Evolutionary conservation across 2,329 filamentous ascomycete genomes (phyloP), one percentile per base, ranked within the genome.

Genomic region (Hypoxylon sp.): DNA sequence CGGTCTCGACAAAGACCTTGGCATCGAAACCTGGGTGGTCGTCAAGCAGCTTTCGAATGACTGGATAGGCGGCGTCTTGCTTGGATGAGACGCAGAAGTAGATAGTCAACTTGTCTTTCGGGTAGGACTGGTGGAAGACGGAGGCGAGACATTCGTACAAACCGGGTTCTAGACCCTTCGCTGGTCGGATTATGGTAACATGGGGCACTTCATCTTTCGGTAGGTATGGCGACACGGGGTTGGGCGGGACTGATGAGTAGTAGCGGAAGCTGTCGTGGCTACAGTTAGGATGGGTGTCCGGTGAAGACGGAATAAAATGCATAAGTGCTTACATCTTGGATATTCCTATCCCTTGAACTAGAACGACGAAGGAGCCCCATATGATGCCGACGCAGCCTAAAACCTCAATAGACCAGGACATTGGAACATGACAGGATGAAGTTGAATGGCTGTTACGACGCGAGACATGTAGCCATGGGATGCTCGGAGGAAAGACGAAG

Each of bases 141-240:
- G 95, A 92, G 31, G 92, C 92, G 44, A 99, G 90, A 77, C 96
- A 98, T 76, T 97, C 93, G 85, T 97, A 97, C 25, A 98, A 89
- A 71, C 90, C 89, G 3, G 94, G 92, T 79, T 98, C 96, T 62
- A 97, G 86, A 68, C 95, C 96, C 81, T 98, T 98, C 72, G 97
- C 91, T 0, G 96, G 97, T 2, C 96, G 92, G 73, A 99, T 94
- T 68, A 97, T 87, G 33, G 96, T 98, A 75, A 99, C 87, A 82
- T 93, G 90, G 14, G 95, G 95, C 2, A 94, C 84, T 42, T 90
- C 82, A 72, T 86, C 78, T 44, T 81, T 76, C 3, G 81, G 80
- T 0, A 90, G 80, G 0, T 79, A 79, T 1, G 88, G 81, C 2
- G 88, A 89, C 14, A 86, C 77, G 4, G 88, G 82, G 5, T 83